phyloP scores from a whole-genome alignment of 305 asterid genomes.

The Plantago coronopus region DNA sequence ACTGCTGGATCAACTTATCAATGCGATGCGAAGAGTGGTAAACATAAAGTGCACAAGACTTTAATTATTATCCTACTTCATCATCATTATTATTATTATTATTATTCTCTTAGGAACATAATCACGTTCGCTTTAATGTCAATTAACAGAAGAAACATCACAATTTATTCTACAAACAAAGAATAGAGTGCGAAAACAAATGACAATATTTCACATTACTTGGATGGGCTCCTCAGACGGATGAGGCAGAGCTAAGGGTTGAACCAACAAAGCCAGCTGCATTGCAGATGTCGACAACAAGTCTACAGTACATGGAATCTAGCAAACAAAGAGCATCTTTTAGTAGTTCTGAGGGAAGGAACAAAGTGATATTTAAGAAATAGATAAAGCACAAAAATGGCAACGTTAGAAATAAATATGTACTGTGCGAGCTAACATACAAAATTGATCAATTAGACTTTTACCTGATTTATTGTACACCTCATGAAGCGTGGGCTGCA shows the following conservation, averaged over 20 bases:
- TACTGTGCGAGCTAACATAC: slow-evolving; percentile 4
- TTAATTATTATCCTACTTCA: background rate
- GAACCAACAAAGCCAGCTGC: slow-evolving; percentile 95
- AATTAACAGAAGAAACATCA: slow-evolving; percentile 15
- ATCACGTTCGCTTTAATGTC: slow-evolving; percentile 2
- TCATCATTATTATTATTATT: background rate
- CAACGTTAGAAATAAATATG: slow-evolving; percentile 1
- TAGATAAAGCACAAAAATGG: slow-evolving; percentile 7
- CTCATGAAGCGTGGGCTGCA: slow-evolving; percentile 99
- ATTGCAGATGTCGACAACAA: slow-evolving; percentile 92
- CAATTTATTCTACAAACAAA: slow-evolving; percentile 10
- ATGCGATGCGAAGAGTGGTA: background rate
- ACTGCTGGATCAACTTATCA: background rate
- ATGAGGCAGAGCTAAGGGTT: slow-evolving; percentile 97
- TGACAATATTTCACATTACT: slow-evolving; percentile 40
- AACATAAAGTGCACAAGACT: background rate
- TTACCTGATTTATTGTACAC: slow-evolving; percentile 93
- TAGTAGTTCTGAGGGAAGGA: slow-evolving; percentile 3
- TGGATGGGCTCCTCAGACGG: slow-evolving; percentile 97
- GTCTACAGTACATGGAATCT: slow-evolving; percentile 96
- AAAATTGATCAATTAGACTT: slow-evolving; percentile 25
- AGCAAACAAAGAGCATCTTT: slow-evolving; percentile 21
- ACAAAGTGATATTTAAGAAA: slow-evolving; percentile 10
- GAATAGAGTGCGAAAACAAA: slow-evolving; percentile 3
- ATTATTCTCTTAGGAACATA: background rate